Percentiles rank a stretch among this genome's conserved stretches.
These are phyloP conservation scores for Phaffomyces antillensis DNA, from an alignment of 805 yeast species.

Conservation along the genomic window DNA sequence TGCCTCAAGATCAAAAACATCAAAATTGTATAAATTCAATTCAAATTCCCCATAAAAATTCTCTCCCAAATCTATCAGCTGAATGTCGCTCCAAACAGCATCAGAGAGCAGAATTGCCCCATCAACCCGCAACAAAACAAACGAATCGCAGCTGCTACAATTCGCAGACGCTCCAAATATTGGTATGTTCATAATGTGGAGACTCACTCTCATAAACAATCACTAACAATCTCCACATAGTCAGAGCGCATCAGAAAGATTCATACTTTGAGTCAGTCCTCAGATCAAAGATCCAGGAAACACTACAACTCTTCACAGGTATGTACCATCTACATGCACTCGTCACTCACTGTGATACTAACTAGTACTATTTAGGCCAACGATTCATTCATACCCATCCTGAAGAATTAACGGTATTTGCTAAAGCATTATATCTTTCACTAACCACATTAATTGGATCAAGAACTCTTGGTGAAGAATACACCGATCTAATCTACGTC, in stretches of 20 bases:
- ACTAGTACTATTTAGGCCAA: conserved; percentile 28
- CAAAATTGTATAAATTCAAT: too few species aligned
- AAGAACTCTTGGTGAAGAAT: conserved; percentile 90
- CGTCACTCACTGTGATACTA: too few species aligned
- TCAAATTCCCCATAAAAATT: too few species aligned
- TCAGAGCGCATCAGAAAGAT: conserved; percentile 89
- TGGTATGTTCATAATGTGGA: conserved; percentile 35
- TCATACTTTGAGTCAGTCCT: conserved; percentile 56
- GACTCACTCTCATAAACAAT: neutral
- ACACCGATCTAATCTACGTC: conserved; percentile 73
- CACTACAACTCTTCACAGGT: conserved; percentile 41
- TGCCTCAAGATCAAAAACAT: too few species aligned
- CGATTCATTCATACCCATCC: conserved; percentile 58
- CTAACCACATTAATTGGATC: conserved; percentile 72
- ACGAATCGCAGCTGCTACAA: conserved; percentile 31
- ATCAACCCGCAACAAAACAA: too few species aligned
- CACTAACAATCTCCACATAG: conserved; percentile 26
- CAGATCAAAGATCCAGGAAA: conserved; percentile 47
- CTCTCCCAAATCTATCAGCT: too few species aligned
- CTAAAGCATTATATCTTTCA: conserved; percentile 57
- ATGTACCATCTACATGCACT: too few species aligned
- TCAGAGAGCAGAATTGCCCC: too few species aligned
- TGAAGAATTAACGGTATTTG: conserved; percentile 49
- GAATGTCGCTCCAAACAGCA: too few species aligned
- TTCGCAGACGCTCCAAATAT: conserved; percentile 86